Evolutionary conservation across 148 eudicot genomes (phyloP), one percentile per base, ranked within the genome.

Genomic region (Persicaria maculosa): DNA sequence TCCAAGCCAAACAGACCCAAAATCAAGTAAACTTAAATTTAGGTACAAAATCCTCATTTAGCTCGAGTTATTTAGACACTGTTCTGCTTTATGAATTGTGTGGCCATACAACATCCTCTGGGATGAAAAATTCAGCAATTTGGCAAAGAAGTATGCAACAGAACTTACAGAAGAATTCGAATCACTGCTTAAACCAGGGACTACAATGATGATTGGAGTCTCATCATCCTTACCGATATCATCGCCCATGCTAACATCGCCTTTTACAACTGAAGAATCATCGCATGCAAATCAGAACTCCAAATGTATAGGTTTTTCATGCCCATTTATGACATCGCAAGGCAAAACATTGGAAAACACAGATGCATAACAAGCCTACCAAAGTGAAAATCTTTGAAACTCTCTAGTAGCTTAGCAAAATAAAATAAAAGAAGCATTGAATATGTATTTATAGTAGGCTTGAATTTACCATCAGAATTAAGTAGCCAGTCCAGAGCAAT

Each of bases 171-270:
- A 77, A 59, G 97, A 86, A 77, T 88, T 77, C 20, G 98, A 95
- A 80, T 95, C 98, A 80, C 98, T 95, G 47, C 93, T 92, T 73
- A 95, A 79, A 54, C 98, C 98, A 22, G 98, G 98, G 65, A 95
- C 79, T 72, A 92, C 88, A 55, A 88, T 76, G 76, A 90, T 82
- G 76, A 95, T 90, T 40, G 98, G 98, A 14, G 88, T 85, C 50
- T 69, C 72, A 76, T 87, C 93, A 80, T 90, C 88, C 76, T 88
- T 88, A 25, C 81, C 45, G 59, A 86, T 79, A 43, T 58, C 76
- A 81, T 79, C 78, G 47, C 82, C 80, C 40, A 72, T 69, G 80
- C 80, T 77, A 61, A 72, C 75, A 64, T 76, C 73, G 72, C 81
- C 83, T 64, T 82, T 80, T 47, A 75, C 58, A 83, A 83, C 93